phyloP scores from a whole-genome alignment of 352 stramenopile species.

The Phytopythium helicoides region DNA sequence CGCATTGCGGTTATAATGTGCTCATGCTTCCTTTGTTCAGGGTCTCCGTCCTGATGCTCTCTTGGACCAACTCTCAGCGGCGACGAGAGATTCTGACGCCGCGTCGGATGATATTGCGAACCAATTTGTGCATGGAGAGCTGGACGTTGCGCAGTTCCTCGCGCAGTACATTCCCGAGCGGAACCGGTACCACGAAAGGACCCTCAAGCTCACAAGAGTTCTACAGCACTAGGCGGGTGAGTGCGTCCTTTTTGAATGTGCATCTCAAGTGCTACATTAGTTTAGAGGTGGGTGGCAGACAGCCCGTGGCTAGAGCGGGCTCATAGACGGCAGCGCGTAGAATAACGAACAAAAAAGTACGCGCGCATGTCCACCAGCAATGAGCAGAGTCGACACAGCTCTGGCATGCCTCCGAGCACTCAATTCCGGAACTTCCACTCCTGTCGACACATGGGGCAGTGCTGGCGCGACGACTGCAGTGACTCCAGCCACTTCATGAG shows the following conservation, averaged over 20 bases:
- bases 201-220: slow-evolving; percentile 68
- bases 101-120: slow-evolving; percentile 70
- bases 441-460: slow-evolving; percentile 89
- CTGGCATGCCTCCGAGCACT: slow-evolving; percentile 1
- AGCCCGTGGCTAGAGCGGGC: not conserved
- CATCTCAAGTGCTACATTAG: slow-evolving; percentile 8
- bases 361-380: not conserved
- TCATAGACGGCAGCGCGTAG: not conserved
- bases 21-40: slow-evolving; percentile 22
- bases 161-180: slow-evolving; percentile 62
- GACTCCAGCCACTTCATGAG: slow-evolving; percentile 92
- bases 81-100: slow-evolving; percentile 58
- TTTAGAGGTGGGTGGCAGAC: not conserved
- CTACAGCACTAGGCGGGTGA: slow-evolving; percentile 42
- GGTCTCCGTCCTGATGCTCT: slow-evolving; percentile 66
- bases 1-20: not conserved
- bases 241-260: not conserved
- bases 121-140: slow-evolving; percentile 70
- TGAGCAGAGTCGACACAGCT: not conserved
- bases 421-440: slow-evolving; percentile 84
- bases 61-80: slow-evolving; percentile 60
- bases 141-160: slow-evolving; percentile 67
- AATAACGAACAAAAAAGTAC: no score
- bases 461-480: slow-evolving; percentile 72
- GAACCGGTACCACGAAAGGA: slow-evolving; percentile 73